A percentile compares a stretch with the other conserved stretches of the same genome.
These are phyloP conservation scores for Populus alba DNA, from an alignment of 345 rosid species.

Conservation along the genomic window DNA sequence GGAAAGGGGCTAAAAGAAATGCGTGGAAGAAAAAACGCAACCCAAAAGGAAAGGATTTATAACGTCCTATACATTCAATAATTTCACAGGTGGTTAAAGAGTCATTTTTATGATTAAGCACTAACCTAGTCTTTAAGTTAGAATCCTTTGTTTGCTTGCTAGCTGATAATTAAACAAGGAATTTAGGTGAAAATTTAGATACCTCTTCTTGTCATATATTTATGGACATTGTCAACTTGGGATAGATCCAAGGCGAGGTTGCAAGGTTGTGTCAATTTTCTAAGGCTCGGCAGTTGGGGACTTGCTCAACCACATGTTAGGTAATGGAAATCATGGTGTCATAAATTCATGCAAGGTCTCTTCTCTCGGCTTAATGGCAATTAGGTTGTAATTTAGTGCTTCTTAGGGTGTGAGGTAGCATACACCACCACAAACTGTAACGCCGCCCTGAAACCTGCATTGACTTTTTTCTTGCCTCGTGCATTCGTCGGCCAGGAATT, in stretches of 20 bases:
- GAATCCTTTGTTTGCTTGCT: neutral
- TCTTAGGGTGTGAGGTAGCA: neutral
- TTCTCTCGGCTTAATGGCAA: neutral
- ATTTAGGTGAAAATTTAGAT: neutral
- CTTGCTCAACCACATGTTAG: neutral
- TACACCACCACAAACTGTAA: neutral
- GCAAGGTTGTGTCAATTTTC: neutral
- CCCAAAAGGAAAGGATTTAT: neutral
- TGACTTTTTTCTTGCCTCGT: slow-evolving; percentile 13
- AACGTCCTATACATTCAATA: neutral
- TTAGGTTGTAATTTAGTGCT: neutral
- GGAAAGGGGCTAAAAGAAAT: neutral
- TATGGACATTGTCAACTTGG: neutral
- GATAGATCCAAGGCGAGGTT: neutral
- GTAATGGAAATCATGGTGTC: neutral
- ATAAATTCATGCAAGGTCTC: neutral
- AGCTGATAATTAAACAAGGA: neutral
- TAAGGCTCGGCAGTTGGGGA: neutral
- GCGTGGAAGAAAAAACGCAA: neutral
- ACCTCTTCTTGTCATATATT: neutral
- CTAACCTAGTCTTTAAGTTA: neutral
- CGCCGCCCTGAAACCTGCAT: neutral
- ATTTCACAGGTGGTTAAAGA: neutral
- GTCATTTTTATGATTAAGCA: neutral
- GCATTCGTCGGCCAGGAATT: slow-evolving; percentile 14